These are phyloP conservation scores for Bassia scoparia DNA, from an alignment of 148 eudicot genomes.

Conservation along the genomic window DNA sequence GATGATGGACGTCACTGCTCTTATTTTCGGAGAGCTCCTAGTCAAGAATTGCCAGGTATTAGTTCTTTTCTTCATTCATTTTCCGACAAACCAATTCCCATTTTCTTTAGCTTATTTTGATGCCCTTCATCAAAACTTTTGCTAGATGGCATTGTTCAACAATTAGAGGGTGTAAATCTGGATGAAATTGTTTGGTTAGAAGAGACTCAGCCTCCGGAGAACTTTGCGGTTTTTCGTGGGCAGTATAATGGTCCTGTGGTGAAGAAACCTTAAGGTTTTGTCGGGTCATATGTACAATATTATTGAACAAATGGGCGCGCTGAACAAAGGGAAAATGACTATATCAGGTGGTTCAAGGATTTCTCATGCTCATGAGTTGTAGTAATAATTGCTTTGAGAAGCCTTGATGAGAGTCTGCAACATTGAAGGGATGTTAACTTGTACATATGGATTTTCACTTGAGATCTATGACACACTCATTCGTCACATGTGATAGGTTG, in stretches of 20 bases:
- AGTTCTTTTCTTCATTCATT: neutral
- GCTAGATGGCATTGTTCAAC: conserved; percentile 41
- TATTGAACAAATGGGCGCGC: conserved; percentile 13
- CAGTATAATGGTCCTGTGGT: conserved; percentile 43
- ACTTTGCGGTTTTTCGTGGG: conserved; percentile 41
- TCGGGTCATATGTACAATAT: conserved; percentile 14
- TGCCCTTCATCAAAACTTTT: conserved; percentile 9
- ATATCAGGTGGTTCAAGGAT: conserved; percentile 11
- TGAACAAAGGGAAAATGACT: conserved; percentile 12
- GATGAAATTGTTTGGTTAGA: conserved; percentile 43
- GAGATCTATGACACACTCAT: conserved; percentile 23
- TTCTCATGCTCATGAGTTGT: conserved; percentile 18
- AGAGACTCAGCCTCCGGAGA: conserved; percentile 47
- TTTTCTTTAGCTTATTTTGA: neutral
- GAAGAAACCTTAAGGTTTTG: conserved; percentile 33
- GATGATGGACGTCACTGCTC: conserved; percentile 94
- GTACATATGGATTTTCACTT: conserved; percentile 35
- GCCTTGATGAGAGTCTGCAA: conserved; percentile 12
- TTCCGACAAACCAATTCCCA: neutral
- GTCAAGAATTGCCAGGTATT: conserved; percentile 40
- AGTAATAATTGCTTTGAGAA: conserved; percentile 22
- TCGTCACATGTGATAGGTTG: conserved; percentile 27
- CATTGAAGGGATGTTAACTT: conserved; percentile 28
- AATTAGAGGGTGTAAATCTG: conserved; percentile 32
- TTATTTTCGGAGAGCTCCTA: conserved; percentile 39